These are phyloP conservation scores for Biscogniauxia sp. DNA, from an alignment of 2,329 filamentous ascomycete genomes.

Conservation along the genomic window DNA sequence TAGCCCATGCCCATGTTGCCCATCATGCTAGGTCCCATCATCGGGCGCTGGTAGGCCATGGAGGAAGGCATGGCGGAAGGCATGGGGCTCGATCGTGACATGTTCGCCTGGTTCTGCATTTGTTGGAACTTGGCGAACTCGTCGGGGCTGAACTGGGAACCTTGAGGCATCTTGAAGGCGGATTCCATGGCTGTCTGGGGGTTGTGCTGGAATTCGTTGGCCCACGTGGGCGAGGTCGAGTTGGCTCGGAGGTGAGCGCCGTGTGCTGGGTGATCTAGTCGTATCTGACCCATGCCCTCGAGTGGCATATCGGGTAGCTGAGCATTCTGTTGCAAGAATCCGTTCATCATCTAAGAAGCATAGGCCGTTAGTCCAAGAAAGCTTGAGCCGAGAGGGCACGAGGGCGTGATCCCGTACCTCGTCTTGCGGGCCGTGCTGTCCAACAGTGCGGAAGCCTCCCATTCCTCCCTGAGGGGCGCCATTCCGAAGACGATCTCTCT, in stretches of 20 bases:
- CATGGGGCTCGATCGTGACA: conserved; percentile 57
- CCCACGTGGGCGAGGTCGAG: conserved; percentile 54
- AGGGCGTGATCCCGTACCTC: conserved; percentile 47
- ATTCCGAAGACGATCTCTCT: conserved; percentile 83
- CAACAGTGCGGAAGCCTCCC: conserved; percentile 74
- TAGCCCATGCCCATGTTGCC: conserved; percentile 52
- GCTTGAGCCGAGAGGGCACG: not conserved
- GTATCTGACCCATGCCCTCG: conserved; percentile 42
- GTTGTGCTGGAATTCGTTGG: conserved; percentile 47
- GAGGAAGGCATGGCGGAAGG: conserved; percentile 39
- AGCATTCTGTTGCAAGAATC: conserved; percentile 82
- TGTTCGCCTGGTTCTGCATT: conserved; percentile 56
- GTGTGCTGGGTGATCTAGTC: conserved; percentile 47
- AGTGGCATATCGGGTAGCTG: conserved; percentile 53
- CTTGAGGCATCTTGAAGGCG: conserved; percentile 59
- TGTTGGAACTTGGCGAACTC: conserved; percentile 89
- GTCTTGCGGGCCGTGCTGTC: conserved; percentile 69
- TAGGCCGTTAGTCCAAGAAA: conserved; percentile 24
- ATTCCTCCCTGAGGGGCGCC: conserved; percentile 67
- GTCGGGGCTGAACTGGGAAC: conserved; percentile 68
- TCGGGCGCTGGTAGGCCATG: conserved; percentile 55
- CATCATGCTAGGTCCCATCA: conserved; percentile 55
- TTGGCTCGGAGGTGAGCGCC: conserved; percentile 51
- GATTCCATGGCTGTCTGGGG: conserved; percentile 69
- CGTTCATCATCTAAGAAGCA: conserved; percentile 75